Conservation (phyloP, 495 filamentous ascomycete species). For the Aspergillus hancockii region DNA sequence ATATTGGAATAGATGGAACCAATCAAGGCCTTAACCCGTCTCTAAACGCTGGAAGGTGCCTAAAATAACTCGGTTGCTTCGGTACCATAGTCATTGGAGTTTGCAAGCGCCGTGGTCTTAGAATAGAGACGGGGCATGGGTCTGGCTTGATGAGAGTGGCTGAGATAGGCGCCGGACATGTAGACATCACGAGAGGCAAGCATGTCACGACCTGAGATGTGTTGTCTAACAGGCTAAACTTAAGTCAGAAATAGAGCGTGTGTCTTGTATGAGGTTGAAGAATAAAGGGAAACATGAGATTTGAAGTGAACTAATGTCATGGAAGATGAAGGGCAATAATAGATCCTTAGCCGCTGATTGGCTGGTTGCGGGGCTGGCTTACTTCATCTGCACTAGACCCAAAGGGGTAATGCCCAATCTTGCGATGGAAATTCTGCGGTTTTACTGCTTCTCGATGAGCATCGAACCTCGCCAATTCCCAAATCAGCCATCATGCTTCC, state of each 20-base stretch:
- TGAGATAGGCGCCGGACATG: neutral
- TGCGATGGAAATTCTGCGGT: conserved; percentile 41
- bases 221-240: no score
- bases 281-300: neutral
- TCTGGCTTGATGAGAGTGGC: conserved; percentile 16
- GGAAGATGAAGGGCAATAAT: conserved; percentile 15
- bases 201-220: neutral
- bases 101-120: conserved; percentile 33
- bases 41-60: conserved; percentile 16
- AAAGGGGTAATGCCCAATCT: conserved; percentile 21
- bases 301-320: neutral
- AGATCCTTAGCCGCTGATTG: conserved; percentile 35
- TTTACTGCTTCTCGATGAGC: conserved; percentile 18
- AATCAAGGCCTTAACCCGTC: neutral
- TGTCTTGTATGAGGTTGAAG: neutral
- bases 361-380: conserved; percentile 25
- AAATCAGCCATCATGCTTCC: conserved; percentile 51
- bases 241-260: no score
- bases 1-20: conserved; percentile 7
- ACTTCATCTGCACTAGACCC: conserved; percentile 36
- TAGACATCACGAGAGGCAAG: neutral
- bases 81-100: conserved; percentile 13
- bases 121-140: conserved; percentile 27
- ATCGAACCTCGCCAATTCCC: conserved; percentile 12
- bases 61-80: conserved; percentile 16